phyloP scores from a whole-genome alignment of 2,329 filamentous ascomycete species.

The Arthrinium phaeospermum region DNA sequence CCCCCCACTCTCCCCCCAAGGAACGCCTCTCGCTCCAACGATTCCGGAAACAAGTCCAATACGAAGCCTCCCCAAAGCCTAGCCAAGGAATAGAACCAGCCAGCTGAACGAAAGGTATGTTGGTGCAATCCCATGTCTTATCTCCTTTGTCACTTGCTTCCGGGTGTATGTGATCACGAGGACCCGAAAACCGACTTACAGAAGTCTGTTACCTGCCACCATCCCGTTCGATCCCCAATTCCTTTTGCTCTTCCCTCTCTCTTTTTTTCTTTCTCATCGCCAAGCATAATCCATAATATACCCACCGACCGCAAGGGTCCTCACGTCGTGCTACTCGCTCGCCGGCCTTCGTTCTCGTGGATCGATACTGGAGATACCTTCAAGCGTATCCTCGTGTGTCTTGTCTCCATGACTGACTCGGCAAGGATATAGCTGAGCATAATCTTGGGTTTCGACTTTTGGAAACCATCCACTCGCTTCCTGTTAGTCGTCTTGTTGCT shows the following conservation, averaged over 20 bases:
- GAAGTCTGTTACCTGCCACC: neutral
- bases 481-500: conserved; percentile 7
- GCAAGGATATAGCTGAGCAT: neutral
- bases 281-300: neutral
- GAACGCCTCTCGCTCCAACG: conserved; percentile 8
- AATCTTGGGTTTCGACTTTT: neutral
- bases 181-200: conserved; percentile 8
- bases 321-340: neutral
- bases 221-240: neutral
- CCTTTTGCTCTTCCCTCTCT: neutral
- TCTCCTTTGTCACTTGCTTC: neutral
- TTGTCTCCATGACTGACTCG: neutral
- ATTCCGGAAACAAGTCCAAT: neutral
- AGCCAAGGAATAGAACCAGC: neutral
- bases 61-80: neutral
- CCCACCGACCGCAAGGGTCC: neutral
- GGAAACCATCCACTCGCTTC: conserved; percentile 18
- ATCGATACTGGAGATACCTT: neutral
- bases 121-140: neutral
- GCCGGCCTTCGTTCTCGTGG: neutral
- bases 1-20: neutral
- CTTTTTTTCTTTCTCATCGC: neutral
- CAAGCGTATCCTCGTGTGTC: neutral
- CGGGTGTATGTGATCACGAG: neutral
- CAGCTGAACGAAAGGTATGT: conserved; percentile 14